Evolutionary conservation across 2,329 filamentous ascomycete species (phyloP).

Genomic region (Venturia oleaginea): DNA sequence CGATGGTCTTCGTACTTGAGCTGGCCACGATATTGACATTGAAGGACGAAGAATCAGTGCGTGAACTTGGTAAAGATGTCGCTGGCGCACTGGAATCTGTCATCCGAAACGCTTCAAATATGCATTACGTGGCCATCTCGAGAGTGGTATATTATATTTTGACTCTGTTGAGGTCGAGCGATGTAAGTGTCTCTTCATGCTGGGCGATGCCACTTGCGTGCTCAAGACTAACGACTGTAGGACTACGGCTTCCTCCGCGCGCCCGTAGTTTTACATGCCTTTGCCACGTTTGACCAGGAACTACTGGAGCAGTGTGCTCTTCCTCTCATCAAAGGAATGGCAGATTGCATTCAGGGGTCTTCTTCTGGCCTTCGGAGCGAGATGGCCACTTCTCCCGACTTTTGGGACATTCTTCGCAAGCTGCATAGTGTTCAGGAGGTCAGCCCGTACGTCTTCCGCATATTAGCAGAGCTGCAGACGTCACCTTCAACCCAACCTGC

Average conservation of each 20-base stretch:
- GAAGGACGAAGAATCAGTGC: conserved; percentile 63
- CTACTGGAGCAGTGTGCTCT: conserved; percentile 66
- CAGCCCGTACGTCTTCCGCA: conserved; percentile 71
- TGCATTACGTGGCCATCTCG: conserved; percentile 77
- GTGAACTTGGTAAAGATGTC: conserved; percentile 66
- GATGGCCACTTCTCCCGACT: conserved; percentile 92
- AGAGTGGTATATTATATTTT: conserved; percentile 82
- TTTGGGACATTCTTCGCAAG: conserved; percentile 82
- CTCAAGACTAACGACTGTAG: conserved; percentile 23
- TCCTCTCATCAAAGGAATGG: conserved; percentile 69
- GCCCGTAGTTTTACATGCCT: conserved; percentile 81
- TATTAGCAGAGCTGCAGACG: conserved; percentile 68
- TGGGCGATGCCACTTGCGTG: not conserved
- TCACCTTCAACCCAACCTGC: conserved; percentile 54
- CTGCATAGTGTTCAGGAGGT: conserved; percentile 62
- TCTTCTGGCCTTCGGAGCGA: conserved; percentile 75
- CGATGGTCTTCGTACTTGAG: conserved; percentile 83
- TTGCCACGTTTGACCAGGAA: conserved; percentile 77
- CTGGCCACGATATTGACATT: conserved; percentile 75
- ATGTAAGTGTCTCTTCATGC: conserved; percentile 48
- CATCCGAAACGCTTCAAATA: conserved; percentile 66
- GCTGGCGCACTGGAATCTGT: conserved; percentile 73
- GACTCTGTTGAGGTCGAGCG: conserved; percentile 70
- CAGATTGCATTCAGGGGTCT: conserved; percentile 68
- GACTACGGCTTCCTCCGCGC: conserved; percentile 86